These are phyloP conservation scores for Gynochthodes officinalis DNA, from an alignment of 257 asterid species.

Conservation along the genomic window DNA sequence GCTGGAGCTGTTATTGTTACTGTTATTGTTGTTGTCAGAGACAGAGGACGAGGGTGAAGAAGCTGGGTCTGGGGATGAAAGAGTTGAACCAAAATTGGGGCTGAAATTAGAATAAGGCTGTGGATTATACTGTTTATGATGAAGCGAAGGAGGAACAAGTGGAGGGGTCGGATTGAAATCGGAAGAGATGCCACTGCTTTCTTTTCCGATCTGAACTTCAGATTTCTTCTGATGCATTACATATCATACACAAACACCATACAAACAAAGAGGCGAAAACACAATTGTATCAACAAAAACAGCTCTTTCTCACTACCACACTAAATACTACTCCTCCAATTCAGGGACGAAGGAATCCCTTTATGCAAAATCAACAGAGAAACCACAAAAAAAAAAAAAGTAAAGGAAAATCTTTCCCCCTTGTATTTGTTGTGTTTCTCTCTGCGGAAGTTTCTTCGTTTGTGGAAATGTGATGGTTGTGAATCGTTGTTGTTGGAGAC, in stretches of 20 bases:
- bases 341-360: neutral
- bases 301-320: neutral
- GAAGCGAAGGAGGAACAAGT: constrained; percentile 48
- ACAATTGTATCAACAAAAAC: neutral
- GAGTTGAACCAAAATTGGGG: constrained; percentile 16
- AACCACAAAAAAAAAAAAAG: too few relatives aligned
- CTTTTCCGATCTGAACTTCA: constrained; percentile 97
- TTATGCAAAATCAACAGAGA: neutral
- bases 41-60: constrained; percentile 27
- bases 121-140: constrained; percentile 48
- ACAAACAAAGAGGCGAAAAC: neutral
- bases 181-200: constrained; percentile 98
- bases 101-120: constrained; percentile 25
- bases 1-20: constrained; percentile 23
- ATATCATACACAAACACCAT: constrained; percentile 25
- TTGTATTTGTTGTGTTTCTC: neutral
- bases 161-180: constrained; percentile 92
- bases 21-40: neutral
- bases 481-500: neutral
- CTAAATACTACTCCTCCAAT: neutral
- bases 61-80: constrained; percentile 29
- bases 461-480: neutral
- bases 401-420: neutral
- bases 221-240: constrained; percentile 99
- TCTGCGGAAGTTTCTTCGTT: neutral